phyloP scores from a whole-genome alignment of 2,329 filamentous ascomycete species.

The Colletotrichum sp. region DNA sequence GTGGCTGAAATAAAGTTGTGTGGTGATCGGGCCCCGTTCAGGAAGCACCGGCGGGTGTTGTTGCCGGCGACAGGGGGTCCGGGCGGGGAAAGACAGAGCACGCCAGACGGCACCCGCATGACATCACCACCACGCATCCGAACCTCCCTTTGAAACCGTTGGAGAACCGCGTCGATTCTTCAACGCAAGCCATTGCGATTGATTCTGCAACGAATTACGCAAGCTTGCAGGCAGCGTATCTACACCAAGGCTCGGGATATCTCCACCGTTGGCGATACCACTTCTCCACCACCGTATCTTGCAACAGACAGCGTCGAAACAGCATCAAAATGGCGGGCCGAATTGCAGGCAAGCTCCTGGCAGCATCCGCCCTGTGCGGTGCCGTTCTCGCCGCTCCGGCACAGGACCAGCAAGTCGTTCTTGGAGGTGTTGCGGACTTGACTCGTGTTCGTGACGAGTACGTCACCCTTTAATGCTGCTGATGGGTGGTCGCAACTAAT shows the following conservation, averaged over 20 bases:
- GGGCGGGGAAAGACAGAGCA: slow-evolving; percentile 8
- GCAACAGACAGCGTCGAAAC: not conserved
- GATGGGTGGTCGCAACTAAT: not conserved
- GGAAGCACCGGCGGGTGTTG: not conserved
- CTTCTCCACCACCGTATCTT: not conserved
- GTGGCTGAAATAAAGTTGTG: not conserved
- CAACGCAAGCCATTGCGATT: not conserved
- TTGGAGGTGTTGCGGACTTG: slow-evolving; percentile 13
- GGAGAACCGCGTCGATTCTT: not conserved
- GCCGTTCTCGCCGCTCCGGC: not conserved
- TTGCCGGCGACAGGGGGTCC: not conserved
- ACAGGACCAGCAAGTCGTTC: slow-evolving; percentile 2
- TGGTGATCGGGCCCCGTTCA: not conserved
- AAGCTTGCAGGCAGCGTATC: not conserved
- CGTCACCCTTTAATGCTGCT: not conserved
- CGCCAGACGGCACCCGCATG: slow-evolving; percentile 15
- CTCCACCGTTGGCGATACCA: not conserved
- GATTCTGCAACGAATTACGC: not conserved
- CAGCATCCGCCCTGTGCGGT: slow-evolving; percentile 2
- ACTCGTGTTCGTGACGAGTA: slow-evolving; percentile 22
- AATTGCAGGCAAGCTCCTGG: slow-evolving; percentile 15
- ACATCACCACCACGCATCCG: slow-evolving; percentile 5
- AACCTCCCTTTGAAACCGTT: not conserved
- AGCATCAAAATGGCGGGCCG: not conserved
- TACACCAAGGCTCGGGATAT: not conserved